phyloP scores from a whole-genome alignment of 768 basidiomycete species.

The Cubamyces lactineus region DNA sequence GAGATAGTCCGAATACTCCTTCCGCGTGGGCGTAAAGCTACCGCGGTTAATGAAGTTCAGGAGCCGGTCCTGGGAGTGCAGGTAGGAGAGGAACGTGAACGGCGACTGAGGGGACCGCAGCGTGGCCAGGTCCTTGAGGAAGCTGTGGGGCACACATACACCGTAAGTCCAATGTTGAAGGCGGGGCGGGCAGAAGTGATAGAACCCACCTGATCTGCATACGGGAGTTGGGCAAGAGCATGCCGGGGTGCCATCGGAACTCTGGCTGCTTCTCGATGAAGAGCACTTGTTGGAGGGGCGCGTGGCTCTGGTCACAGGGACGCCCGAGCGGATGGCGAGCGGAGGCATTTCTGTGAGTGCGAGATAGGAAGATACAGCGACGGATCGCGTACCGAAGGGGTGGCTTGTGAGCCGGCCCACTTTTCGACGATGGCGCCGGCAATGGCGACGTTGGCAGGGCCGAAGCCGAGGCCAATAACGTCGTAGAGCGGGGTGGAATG shows the following conservation, averaged over 20 bases:
- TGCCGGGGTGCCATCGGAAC: conserved; percentile 60
- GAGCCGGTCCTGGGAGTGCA: conserved; percentile 52
- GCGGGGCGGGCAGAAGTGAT: neutral
- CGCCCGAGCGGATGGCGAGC: neutral
- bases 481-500: conserved; percentile 38
- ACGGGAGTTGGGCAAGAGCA: conserved; percentile 52
- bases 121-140: conserved; percentile 58
- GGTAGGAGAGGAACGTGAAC: conserved; percentile 56
- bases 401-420: conserved; percentile 30
- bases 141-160: conserved; percentile 35
- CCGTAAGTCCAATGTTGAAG: conserved; percentile 9
- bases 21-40: conserved; percentile 52
- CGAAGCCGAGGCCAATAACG: conserved; percentile 54
- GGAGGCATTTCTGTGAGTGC: conserved; percentile 1
- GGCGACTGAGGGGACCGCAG: conserved; percentile 53
- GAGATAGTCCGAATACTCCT: conserved; percentile 58
- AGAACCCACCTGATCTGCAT: conserved; percentile 55
- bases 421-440: conserved; percentile 53
- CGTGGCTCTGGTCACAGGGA: conserved; percentile 17
- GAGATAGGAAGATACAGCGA: conserved; percentile 6
- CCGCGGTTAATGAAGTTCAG: conserved; percentile 57
- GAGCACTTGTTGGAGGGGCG: conserved; percentile 37
- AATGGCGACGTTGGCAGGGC: conserved; percentile 56
- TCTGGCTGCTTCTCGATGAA: conserved; percentile 53
- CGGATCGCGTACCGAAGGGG: conserved; percentile 12